Evolutionary conservation across 202 grass and related monocot species (phyloP).

Genomic region (Sporobolus alterniflorus): DNA sequence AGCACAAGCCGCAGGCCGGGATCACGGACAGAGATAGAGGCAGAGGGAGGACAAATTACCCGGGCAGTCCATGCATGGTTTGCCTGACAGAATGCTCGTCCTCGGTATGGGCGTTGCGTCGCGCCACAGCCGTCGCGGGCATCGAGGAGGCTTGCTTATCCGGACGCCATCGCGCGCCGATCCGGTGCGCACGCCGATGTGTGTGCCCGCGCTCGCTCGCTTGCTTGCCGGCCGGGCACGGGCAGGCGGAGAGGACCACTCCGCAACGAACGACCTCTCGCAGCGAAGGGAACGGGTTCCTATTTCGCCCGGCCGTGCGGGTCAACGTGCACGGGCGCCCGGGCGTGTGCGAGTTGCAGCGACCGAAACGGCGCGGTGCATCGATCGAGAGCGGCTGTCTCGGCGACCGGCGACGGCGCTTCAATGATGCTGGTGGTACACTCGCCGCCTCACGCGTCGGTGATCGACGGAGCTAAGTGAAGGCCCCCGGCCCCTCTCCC

Average conservation of each 20-base stretch:
- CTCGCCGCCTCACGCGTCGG: too few species aligned
- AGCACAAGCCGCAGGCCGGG: slow-evolving; percentile 2
- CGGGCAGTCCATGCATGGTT: neutral
- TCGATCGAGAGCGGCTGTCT: neutral
- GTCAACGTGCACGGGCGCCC: neutral
- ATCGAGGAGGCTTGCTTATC: slow-evolving; percentile 21
- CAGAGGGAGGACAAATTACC: neutral
- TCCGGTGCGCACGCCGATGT: neutral
- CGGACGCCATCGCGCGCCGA: neutral
- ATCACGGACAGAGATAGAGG: slow-evolving; percentile 13
- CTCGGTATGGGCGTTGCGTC: neutral
- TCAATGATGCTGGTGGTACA: neutral
- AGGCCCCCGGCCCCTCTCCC: too few species aligned
- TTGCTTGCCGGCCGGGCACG: too few species aligned
- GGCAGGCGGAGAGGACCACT: neutral
- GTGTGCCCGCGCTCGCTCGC: neutral
- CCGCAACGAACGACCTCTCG: neutral
- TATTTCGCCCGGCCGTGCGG: too few species aligned
- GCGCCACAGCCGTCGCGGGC: slow-evolving; percentile 5
- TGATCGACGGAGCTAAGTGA: too few species aligned
- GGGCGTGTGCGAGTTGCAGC: neutral
- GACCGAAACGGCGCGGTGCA: neutral
- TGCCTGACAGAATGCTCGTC: neutral
- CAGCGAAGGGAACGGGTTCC: too few species aligned
- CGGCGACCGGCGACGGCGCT: neutral